Evolutionary conservation across 2,329 filamentous ascomycete species (phyloP), one percentile per base, ranked within the genome.

Genomic region (Verticillium nonalfalfae): DNA sequence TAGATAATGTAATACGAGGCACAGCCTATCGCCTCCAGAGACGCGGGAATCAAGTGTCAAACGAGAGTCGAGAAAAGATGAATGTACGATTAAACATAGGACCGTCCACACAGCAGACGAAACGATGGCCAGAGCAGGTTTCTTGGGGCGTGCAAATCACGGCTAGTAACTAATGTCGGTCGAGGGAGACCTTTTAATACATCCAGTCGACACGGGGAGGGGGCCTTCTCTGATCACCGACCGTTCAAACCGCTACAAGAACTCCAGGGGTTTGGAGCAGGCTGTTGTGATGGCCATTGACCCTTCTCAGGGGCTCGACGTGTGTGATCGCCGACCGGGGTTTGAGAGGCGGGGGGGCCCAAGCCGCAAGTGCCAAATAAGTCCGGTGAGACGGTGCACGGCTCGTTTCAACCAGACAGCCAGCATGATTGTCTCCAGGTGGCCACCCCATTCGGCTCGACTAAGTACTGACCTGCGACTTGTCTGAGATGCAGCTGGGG

Each of bases 71-170:
- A 63, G 60, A 63, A 71, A 36, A 21, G 62, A 38, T 56, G 59
- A 57, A 60, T 26, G 26, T 61, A 63, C 61, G 63, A 59, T 68
- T 63, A 71, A 73, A 67, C 68, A 71, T 63, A 68, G 71, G 70
- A 72, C 68, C 67, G 66, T 64, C 69, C 70, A 66, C 67, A 68
- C 67, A 61, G 60, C 60, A 26, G 59, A 64, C 55, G 57, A 66
- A 63, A 36, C 59, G 61, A 55, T 33, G 55, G 59, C 58, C 63
- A 39, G 58, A 60, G 54, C 58, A 50, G n/a, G 21, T 21, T 36
- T 26, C 7, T 50, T 18, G 18, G 45, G 45, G n/a, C n/a, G 21
- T 50, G 45, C n/a, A 21, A 3, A 50, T 21, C 15, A 50, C 7
- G 18, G 45, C 45, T 18, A 26, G 35, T 36, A 9, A 7, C n/a